Conservation (phyloP, 2,329 filamentous ascomycete genomes). For the Coniochaeta sp. region DNA sequence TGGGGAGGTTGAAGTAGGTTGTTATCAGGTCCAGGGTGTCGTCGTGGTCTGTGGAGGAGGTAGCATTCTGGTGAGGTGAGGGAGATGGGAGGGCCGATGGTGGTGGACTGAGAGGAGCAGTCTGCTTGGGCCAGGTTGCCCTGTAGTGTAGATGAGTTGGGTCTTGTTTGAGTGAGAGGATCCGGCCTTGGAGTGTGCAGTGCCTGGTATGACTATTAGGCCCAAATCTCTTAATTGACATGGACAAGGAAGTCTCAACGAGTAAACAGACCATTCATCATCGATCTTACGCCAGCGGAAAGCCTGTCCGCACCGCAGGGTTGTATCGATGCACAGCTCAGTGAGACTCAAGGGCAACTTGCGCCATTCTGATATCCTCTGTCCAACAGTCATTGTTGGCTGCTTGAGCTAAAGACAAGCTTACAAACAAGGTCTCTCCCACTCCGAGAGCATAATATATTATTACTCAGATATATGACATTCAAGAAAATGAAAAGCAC, state of each 20-base stretch:
- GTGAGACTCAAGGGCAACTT: conserved; percentile 75
- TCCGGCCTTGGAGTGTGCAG: conserved; percentile 76
- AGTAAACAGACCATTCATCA: conserved; percentile 63
- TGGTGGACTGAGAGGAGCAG: conserved; percentile 25
- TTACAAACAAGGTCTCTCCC: background rate
- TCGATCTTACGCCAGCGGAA: conserved; percentile 88
- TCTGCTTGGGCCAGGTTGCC: conserved; percentile 47
- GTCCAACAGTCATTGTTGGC: background rate
- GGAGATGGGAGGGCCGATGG: conserved; percentile 15
- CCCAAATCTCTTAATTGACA: too few species aligned
- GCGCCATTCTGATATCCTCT: conserved; percentile 67
- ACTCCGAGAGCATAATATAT: background rate
- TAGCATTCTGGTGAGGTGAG: conserved; percentile 15
- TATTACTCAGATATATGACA: too few species aligned
- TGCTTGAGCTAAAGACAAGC: background rate
- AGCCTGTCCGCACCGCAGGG: conserved; percentile 88
- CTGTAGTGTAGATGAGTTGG: conserved; percentile 71
- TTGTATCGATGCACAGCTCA: conserved; percentile 92
- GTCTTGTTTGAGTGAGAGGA: conserved; percentile 82
- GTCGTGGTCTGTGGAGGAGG: conserved; percentile 32
- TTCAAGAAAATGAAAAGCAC: background rate
- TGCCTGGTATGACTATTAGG: conserved; percentile 41
- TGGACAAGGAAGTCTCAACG: too few species aligned
- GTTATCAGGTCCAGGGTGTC: conserved; percentile 67
- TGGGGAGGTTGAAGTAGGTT: conserved; percentile 79